These are phyloP conservation scores for Calonectria pseudoturangicola DNA, from an alignment of 2,329 filamentous ascomycete species.

Conservation along the genomic window DNA sequence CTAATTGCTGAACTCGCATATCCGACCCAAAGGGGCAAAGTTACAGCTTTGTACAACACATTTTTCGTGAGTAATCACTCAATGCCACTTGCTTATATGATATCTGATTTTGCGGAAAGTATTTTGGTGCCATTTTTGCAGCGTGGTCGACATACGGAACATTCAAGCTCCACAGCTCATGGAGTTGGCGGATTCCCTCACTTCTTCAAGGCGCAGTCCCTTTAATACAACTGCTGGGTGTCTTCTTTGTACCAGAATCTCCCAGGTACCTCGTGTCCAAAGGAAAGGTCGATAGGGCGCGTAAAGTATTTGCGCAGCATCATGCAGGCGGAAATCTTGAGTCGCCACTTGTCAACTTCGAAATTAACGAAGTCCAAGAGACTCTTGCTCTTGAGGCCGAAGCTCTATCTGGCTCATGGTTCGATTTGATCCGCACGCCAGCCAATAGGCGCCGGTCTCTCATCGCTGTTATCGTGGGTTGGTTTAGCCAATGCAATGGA, in stretches of 20 bases:
- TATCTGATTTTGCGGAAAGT: conserved; percentile 26
- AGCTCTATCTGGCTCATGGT: conserved; percentile 44
- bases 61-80: conserved; percentile 45
- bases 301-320: conserved; percentile 26
- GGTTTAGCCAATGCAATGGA: conserved; percentile 39
- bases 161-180: conserved; percentile 58
- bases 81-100: rapidly evolving
- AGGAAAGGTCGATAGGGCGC: conserved; percentile 17
- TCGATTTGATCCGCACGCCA: conserved; percentile 29
- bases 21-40: conserved; percentile 56
- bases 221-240: conserved; percentile 4
- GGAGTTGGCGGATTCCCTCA: conserved; percentile 63
- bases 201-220: conserved; percentile 64
- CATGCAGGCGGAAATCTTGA: conserved; percentile 26
- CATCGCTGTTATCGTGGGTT: conserved; percentile 34
- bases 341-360: conserved; percentile 29
- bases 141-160: conserved; percentile 69
- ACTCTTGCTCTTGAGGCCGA: conserved; percentile 29
- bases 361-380: conserved; percentile 35
- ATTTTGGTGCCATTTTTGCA: conserved; percentile 62
- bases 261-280: conserved; percentile 35
- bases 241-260: conserved; percentile 32
- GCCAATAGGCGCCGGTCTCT: conserved; percentile 37
- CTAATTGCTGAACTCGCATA: conserved; percentile 58
- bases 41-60: conserved; percentile 57